phyloP scores from a whole-genome alignment of 2,329 filamentous ascomycete species.

The Xylariaceae sp. region DNA sequence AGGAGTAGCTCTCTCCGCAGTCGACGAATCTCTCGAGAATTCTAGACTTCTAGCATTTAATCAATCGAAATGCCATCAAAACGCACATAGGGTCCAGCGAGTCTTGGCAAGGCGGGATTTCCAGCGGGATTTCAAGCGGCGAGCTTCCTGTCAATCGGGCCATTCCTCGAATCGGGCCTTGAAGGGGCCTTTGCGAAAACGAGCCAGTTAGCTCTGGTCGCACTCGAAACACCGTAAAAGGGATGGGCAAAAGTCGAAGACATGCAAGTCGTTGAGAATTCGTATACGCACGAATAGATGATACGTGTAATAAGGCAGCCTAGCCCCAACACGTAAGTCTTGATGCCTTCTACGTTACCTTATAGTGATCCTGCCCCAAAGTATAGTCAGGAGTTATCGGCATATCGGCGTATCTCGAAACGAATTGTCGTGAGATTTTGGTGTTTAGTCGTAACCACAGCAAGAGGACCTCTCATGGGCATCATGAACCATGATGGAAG shows the following conservation, averaged over 20 bases:
- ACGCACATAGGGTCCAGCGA: conserved; percentile 29
- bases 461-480: conserved; percentile 11
- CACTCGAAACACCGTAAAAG: conserved; percentile 8
- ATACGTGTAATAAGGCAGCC: no score
- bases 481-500: no score
- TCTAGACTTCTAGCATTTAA: conserved; percentile 21
- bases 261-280: neutral
- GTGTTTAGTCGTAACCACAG: no score
- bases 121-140: no score
- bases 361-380: no score
- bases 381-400: no score
- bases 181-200: neutral
- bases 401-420: no score
- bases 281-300: neutral
- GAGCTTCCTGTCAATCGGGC: conserved; percentile 26
- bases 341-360: no score
- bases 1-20: conserved; percentile 16
- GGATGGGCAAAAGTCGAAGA: neutral
- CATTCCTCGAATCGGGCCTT: conserved; percentile 26
- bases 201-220: conserved; percentile 14
- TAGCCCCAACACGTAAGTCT: no score
- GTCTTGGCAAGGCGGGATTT: conserved; percentile 27
- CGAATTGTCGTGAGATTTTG: no score
- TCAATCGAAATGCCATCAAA: conserved; percentile 22
- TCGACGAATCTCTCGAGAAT: conserved; percentile 13